Evolutionary conservation across 768 basidiomycete species (phyloP), one percentile per base, ranked within the genome.

Genomic region (Suillus weaverae): DNA sequence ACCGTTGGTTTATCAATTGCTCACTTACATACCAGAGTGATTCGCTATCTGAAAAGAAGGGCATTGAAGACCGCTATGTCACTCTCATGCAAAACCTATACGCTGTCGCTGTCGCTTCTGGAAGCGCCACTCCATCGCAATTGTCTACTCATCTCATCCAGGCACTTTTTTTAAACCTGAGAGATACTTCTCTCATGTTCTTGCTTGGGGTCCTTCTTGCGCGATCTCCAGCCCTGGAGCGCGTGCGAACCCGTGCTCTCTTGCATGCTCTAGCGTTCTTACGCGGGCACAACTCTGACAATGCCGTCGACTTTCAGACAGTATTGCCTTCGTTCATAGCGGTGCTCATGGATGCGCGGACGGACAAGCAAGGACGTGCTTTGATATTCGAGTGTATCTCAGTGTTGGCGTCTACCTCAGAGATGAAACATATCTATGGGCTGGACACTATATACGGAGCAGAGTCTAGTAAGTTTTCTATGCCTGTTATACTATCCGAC

Each of bases 231-330:
- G 61, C 70, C 16, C 66, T 71, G 11, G 71, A 76, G 26, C 68
- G 77, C 56, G 81, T 81, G 65, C 82, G 77, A 63, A 76, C 83
- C 3, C 81, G 87, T 2, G 88, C 94, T 0, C 79, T 98, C 10
- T 78, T 83, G 5, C 95, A 98, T 72, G 87, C 88, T 22, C 80
- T 84, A 3, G 92, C 94, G 0, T 96, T 96, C 76, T 74, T 99
- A 14, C 83, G 87, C 55, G 93, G 95, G 0, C 88, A 94, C 74
- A 71, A 80, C 2, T 78, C 83, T 54, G 77, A 81, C 48, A 80
- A 82, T 43, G 79, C 82, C 16, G 74, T 89, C 5, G 95, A 97
- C 74, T 93, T 96, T 76, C 91, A 95, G 74, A 88, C 86, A 0
- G 82, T 95, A 7, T 71, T 95, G 13, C 91, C 93, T 1, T 81